phyloP scores from a whole-genome alignment of 2,329 filamentous ascomycete genomes.

The Chaetomiaceae sp. region DNA sequence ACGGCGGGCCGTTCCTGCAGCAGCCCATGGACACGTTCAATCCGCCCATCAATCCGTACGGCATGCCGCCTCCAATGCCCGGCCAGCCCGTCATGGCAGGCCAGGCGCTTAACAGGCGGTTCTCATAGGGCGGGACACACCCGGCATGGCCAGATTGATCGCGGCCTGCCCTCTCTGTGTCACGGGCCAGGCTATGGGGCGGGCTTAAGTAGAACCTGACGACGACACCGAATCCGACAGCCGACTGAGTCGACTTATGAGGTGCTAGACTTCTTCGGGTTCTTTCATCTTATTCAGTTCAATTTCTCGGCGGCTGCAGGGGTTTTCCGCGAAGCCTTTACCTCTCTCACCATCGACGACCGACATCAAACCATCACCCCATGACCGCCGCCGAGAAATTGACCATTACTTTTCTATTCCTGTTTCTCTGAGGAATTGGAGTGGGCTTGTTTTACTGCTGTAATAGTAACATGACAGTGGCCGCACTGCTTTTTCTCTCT shows the following conservation, averaged over 20 bases:
- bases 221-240: too few species aligned
- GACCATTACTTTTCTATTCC: too few species aligned
- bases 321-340: too few species aligned
- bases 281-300: too few species aligned
- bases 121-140: slow-evolving; percentile 41
- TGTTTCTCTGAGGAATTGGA: neutral
- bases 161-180: neutral
- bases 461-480: neutral
- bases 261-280: too few species aligned
- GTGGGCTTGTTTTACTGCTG: neutral
- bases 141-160: neutral
- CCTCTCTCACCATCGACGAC: neutral
- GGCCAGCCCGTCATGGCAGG: slow-evolving; percentile 53
- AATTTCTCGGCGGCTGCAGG: neutral
- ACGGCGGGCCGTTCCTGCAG: slow-evolving; percentile 49
- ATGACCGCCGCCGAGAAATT: neutral
- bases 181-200: too few species aligned
- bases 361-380: too few species aligned
- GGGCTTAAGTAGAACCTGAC: too few species aligned
- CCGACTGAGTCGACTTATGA: too few species aligned
- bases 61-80: slow-evolving; percentile 50
- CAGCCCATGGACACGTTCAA: slow-evolving; percentile 52
- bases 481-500: neutral
- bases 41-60: slow-evolving; percentile 56
- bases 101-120: slow-evolving; percentile 52